Evolutionary conservation across 2,329 filamentous ascomycete genomes (phyloP).

Genomic region (Exserohilum turcica): DNA sequence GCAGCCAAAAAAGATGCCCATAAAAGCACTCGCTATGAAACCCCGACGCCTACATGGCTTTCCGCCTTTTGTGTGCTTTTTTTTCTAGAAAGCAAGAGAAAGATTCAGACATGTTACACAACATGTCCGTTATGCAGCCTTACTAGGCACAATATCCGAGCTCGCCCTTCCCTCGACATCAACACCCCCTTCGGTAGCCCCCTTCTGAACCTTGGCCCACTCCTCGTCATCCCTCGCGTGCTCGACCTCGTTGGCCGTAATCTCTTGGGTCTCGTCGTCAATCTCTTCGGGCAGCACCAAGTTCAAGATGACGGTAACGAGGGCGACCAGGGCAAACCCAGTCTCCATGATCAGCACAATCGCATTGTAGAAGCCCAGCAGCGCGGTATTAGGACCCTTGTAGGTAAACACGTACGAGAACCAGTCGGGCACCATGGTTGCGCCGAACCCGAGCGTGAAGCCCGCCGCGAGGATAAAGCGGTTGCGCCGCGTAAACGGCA

Average conservation of each 20-base stretch:
- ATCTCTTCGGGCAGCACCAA: constrained; percentile 73
- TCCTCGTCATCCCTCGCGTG: constrained; percentile 48
- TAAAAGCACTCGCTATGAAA: neutral
- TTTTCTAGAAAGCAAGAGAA: neutral
- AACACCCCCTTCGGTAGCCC: constrained; percentile 24
- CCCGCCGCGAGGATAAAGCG: constrained; percentile 81
- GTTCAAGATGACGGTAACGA: constrained; percentile 75
- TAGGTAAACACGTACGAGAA: constrained; percentile 77
- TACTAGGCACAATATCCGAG: constrained; percentile 20
- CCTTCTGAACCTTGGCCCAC: constrained; percentile 45
- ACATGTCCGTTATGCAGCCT: constrained; percentile 10
- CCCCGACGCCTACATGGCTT: neutral
- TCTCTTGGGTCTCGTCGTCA: constrained; percentile 58
- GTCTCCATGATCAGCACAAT: constrained; percentile 57
- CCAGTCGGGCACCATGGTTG: constrained; percentile 60
- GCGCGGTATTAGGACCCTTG: constrained; percentile 66
- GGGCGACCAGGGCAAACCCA: constrained; percentile 73
- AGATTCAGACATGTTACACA: neutral
- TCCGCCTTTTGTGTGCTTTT: neutral
- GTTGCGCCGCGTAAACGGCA: constrained; percentile 77
- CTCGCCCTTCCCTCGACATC: constrained; percentile 16
- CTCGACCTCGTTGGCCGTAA: constrained; percentile 50
- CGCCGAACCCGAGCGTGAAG: constrained; percentile 70
- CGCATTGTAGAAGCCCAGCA: constrained; percentile 76
- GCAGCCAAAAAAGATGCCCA: neutral